phyloP scores from a whole-genome alignment of 306 rosid species.

The Prunus padus region DNA sequence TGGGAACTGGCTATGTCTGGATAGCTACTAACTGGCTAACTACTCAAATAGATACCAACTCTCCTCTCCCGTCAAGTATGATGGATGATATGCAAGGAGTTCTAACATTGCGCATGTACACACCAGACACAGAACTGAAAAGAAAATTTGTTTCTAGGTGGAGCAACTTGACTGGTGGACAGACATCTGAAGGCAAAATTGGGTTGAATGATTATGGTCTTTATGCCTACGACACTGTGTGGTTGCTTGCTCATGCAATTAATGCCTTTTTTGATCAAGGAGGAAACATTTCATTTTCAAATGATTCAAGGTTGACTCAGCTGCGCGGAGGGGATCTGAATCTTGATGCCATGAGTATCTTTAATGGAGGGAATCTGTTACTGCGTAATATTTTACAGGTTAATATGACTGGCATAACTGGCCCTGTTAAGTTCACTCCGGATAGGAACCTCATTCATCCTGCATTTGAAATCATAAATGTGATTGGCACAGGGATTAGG shows the following conservation, averaged over 20 bases:
- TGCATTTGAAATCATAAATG: conserved; percentile 78
- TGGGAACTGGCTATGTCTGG: conserved; percentile 88
- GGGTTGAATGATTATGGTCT: conserved; percentile 59
- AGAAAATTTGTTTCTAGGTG: conserved; percentile 69
- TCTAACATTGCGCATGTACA: conserved; percentile 61
- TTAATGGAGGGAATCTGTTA: conserved; percentile 57
- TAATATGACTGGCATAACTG: conserved; percentile 77
- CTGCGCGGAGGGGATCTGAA: conserved; percentile 38
- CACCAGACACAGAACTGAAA: conserved; percentile 66
- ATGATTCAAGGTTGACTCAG: conserved; percentile 49
- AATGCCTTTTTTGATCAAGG: conserved; percentile 76
- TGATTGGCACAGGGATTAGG: conserved; percentile 63
- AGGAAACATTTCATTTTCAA: conserved; percentile 60
- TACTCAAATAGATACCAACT: conserved; percentile 47
- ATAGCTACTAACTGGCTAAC: conserved; percentile 78
- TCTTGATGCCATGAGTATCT: conserved; percentile 71
- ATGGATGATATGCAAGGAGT: conserved; percentile 71
- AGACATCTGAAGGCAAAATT: conserved; percentile 24
- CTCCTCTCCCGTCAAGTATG: conserved; percentile 40
- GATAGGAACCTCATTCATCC: conserved; percentile 62
- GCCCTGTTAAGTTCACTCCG: conserved; percentile 53
- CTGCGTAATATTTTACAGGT: conserved; percentile 49
- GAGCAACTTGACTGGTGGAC: conserved; percentile 62
- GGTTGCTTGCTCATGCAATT: conserved; percentile 78
- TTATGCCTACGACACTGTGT: conserved; percentile 87